A percentile compares a stretch with the other conserved stretches of the same genome.
Evolutionary conservation across 1,139 yeast genomes (phyloP).

Genomic region (Barnettozyma hawaiiensis): DNA sequence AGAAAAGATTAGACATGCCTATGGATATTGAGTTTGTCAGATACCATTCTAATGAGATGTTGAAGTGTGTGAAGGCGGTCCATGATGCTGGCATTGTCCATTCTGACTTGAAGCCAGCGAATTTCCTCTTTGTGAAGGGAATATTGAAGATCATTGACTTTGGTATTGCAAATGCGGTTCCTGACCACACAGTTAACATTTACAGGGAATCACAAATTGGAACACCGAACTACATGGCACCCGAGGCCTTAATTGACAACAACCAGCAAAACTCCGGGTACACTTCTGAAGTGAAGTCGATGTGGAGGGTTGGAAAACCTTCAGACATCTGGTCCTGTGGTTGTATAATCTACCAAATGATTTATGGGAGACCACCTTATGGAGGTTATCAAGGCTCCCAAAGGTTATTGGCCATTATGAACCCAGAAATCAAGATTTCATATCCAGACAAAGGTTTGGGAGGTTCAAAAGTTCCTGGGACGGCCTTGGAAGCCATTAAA

Average conservation of each 20-base stretch:
- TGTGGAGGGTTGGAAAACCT: slow-evolving; percentile 91
- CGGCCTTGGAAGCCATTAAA: slow-evolving; percentile 67
- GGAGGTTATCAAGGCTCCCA: slow-evolving; percentile 76
- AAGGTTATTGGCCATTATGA: slow-evolving; percentile 78
- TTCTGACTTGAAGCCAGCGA: slow-evolving; percentile 93
- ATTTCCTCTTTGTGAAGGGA: slow-evolving; percentile 83
- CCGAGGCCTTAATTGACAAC: slow-evolving; percentile 72
- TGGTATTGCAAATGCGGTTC: slow-evolving; percentile 93
- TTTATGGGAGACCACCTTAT: slow-evolving; percentile 90
- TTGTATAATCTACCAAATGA: slow-evolving; percentile 91
- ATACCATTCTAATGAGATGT: slow-evolving; percentile 73
- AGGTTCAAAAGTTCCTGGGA: slow-evolving; percentile 57
- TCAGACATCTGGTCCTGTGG: slow-evolving; percentile 99
- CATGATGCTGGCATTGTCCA: slow-evolving; percentile 88
- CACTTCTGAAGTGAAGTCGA: slow-evolving; percentile 31
- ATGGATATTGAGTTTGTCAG: slow-evolving; percentile 76
- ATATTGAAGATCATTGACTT: slow-evolving; percentile 85
- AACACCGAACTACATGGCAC: slow-evolving; percentile 97
- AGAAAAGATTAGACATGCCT: slow-evolving; percentile 46
- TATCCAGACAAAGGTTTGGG: slow-evolving; percentile 64
- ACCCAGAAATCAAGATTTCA: slow-evolving; percentile 72
- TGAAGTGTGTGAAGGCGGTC: slow-evolving; percentile 81
- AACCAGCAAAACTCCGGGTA: slow-evolving; percentile 23
- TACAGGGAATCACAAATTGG: slow-evolving; percentile 92
- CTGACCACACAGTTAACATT: slow-evolving; percentile 86